Base-by-base conservation (phyloP, 2,329 filamentous ascomycete species). In the Saccharata proteae region DNA sequence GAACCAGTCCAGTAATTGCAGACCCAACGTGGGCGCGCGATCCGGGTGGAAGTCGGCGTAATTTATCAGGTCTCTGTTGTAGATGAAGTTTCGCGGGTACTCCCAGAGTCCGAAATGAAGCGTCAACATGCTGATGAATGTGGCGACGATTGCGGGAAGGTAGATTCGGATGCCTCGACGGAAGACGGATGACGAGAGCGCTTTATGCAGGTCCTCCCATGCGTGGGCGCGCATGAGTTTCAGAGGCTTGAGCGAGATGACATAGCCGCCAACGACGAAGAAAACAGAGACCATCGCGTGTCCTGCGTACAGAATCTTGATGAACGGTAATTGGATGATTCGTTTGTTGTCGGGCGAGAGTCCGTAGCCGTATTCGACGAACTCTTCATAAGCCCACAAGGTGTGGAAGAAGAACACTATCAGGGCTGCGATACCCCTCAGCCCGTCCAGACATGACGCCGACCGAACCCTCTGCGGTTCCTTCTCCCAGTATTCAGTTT, bases 221-320 rank as follows among this genome's bases (percentile, higher is more conserved):
- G 57, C 21, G 50, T 44, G 37, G 53, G 60, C 32, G 59, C 38
- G 3, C 55, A 55, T 35, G 57, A 57, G 35, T 56, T 55, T 16
- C 11, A 33, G 25, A 5, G 31, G 31, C 31, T 28, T 16, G 14
- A 35, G 5, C 6, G 58, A 61, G 27, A 64, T 48, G n/a, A 61
- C 59, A 35, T 64, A 65, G 30, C 61, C 61, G 6, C 59, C 63
- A 16, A 65, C 55, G 19, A 64, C 54, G 40, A 65, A 65, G 45
- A 65, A 64, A 21, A 64, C 57, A 26, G 54, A 51, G 10, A 64
- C 60, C 59, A 61, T 61, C 37, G 62, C 55, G 38, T 64, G 59
- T 15, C 61, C 59, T 18, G 36, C 29, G n/a, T 37, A 29, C 23
- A 43, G 3, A 7, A 43, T 18, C 13, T 35, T 34, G 10, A 42